Conservation (phyloP, 345 rosid species). For the Raphanus sativus region DNA sequence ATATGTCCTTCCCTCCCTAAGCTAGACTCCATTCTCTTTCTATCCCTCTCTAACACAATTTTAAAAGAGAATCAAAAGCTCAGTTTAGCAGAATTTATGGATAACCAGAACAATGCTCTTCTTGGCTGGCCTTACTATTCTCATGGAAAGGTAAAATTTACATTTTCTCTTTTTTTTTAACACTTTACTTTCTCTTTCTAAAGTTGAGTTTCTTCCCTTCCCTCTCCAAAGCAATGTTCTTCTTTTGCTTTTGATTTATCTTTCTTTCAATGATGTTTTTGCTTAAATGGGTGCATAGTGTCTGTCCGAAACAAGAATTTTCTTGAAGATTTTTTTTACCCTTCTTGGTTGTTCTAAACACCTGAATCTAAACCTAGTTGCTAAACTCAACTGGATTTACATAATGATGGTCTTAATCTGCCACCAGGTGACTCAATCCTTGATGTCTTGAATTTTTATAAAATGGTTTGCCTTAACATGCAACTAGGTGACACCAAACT, state of each 20-base stretch:
- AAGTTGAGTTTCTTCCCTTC: slow-evolving; percentile 25
- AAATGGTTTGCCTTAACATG: not conserved
- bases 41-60: not conserved
- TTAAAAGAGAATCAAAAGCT: slow-evolving; percentile 13
- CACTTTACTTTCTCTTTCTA: not conserved
- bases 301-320: slow-evolving; percentile 21
- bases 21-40: not conserved
- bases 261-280: slow-evolving; percentile 2
- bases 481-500: slow-evolving; percentile 11
- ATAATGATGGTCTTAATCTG: slow-evolving; percentile 13
- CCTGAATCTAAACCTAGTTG: not conserved
- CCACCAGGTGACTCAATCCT: slow-evolving; percentile 12
- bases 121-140: slow-evolving; percentile 61
- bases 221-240: not conserved
- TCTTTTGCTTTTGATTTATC: slow-evolving; percentile 9
- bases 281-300: slow-evolving; percentile 19
- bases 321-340: not conserved
- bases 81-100: slow-evolving; percentile 48
- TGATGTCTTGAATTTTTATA: slow-evolving; percentile 22
- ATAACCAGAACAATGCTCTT: slow-evolving; percentile 56
- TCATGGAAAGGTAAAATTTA: slow-evolving; percentile 68
- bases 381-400: not conserved
- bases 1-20: slow-evolving; percentile 26
- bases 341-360: not conserved
- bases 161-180: not conserved